Percentiles rank a stretch among this genome's conserved stretches.
Evolutionary conservation across 1,284 basidiomycete genomes (phyloP).

Genomic region (Ganoderma lingzhi): DNA sequence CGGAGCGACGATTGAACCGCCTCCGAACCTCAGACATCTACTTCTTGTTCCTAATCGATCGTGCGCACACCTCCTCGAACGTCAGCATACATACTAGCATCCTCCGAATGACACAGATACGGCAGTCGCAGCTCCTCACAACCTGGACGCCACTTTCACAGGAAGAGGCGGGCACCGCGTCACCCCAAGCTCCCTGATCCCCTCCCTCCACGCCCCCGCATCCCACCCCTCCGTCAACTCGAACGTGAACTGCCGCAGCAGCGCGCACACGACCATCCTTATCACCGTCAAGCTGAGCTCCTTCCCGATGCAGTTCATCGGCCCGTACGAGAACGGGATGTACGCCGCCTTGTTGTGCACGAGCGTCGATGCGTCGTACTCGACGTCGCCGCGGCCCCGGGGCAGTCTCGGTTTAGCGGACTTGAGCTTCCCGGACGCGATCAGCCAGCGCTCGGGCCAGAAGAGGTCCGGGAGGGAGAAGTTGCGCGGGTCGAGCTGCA

Average conservation of each 20-base stretch:
- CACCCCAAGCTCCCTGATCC: background rate
- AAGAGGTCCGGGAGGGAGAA: background rate
- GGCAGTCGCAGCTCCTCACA: background rate
- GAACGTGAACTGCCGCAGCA: background rate
- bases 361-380: background rate
- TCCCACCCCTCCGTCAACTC: background rate
- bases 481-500: slow-evolving; percentile 4
- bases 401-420: background rate
- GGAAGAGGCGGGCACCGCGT: background rate
- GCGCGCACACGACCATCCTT: background rate
- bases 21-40: too few relatives aligned
- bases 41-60: too few relatives aligned
- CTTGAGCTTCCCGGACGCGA: background rate
- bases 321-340: slow-evolving; percentile 2
- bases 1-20: too few relatives aligned
- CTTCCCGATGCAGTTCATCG: background rate
- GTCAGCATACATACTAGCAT: too few relatives aligned
- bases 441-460: slow-evolving; percentile 1
- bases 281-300: background rate
- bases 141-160: background rate
- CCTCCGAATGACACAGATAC: background rate
- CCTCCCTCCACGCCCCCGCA: background rate
- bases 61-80: too few relatives aligned
- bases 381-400: background rate
- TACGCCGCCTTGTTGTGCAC: background rate